Evolutionary conservation across 1,284 basidiomycete species (phyloP), one percentile per base, ranked within the genome.

Genomic region (Irpex lacteus): DNA sequence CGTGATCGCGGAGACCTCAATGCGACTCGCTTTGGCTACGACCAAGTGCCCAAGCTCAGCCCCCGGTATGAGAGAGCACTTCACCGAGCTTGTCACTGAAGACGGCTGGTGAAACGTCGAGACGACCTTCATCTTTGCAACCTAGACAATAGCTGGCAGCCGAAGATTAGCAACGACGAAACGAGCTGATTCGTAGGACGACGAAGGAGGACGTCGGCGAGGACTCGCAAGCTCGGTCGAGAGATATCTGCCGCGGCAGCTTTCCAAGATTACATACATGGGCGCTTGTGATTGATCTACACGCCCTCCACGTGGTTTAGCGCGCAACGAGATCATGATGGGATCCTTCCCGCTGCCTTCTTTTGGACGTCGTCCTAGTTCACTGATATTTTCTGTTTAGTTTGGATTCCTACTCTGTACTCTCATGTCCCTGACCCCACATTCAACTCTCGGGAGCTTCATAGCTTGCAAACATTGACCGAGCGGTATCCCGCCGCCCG

Each of bases 31-130:
- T 72, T 88, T 90, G 8, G 85, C 87, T 47, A 91, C 79, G 32
- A 89, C 84, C 40, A 93, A 83, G 70, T 88, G 83, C 60, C 90
- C 85, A 6, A 82, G 73, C 59, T 67, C 59, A 13, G 68, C 54
- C 59, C 80, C 77, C 54, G 78, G 60, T 47, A 75, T 76, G 7
- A 84, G 77, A 15, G 77, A 74, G 71, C 86, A 90, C 79, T 85
- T 90, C 13, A 86, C 69, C 40, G 89, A 90, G 63, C 78, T 78
- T 9, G 85, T 68, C 47, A 90, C 85, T 0, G 89, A 88, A 0
- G 90, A 88, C 1, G 88, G 81, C 0, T 79, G 79, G 70, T 89
- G 86, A 70, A 90, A 90, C 7, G 89, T 91, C 13, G 86, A 81
- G 37, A 90, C 81, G 65, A 90, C 77, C 74, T 87, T 90, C 90